Conservation (phyloP, 106 monocot genomes). For the Apostasia ramifera region DNA sequence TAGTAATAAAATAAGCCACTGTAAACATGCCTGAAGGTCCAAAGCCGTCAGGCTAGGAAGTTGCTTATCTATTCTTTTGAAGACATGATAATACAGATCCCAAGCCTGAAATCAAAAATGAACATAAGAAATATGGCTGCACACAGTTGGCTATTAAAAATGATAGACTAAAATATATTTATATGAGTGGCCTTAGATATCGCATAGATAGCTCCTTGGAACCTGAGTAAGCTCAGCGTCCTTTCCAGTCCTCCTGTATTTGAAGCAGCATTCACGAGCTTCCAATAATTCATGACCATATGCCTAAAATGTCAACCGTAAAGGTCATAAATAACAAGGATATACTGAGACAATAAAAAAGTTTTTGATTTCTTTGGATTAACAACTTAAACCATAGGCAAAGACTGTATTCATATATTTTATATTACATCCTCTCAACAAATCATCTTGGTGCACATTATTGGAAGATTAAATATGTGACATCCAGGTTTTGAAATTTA, state of each 20-base stretch:
- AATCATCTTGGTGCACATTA: too few relatives aligned
- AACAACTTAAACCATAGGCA: background rate
- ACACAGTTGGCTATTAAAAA: background rate
- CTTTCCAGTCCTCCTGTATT: conserved; percentile 80
- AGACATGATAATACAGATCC: conserved; percentile 99
- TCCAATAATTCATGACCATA: conserved; percentile 92
- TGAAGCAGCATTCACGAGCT: conserved; percentile 89
- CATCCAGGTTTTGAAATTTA: too few relatives aligned
- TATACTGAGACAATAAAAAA: background rate
- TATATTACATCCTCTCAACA: too few relatives aligned
- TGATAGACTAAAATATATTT: background rate
- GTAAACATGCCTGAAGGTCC: conserved; percentile 69
- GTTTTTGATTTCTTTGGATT: background rate
- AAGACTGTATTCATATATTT: background rate
- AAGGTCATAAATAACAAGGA: background rate
- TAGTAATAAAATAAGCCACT: background rate
- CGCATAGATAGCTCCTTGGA: background rate
- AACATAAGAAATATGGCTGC: background rate
- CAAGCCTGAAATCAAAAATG: conserved; percentile 57
- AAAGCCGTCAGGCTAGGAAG: conserved; percentile 92
- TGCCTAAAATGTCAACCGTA: conserved; percentile 31
- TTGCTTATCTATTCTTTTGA: conserved; percentile 96
- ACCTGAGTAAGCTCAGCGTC: conserved; percentile 98
- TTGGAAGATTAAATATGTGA: too few relatives aligned
- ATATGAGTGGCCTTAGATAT: background rate